Base-by-base conservation (phyloP, 306 rosid species). In the Alnus glutinosa region DNA sequence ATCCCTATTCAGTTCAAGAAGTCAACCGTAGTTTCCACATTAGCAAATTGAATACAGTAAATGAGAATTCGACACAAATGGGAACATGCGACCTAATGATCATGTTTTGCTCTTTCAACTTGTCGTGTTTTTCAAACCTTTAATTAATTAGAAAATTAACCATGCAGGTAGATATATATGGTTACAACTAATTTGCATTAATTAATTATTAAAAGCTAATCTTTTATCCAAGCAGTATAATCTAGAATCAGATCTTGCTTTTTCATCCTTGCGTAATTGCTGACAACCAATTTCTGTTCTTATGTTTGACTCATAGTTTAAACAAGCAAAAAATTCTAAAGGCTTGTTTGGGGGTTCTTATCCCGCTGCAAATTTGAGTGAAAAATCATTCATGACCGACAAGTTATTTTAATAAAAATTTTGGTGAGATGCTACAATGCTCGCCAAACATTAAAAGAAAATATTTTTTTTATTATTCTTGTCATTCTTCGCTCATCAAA, bases 211-310 rank as follows among this genome's bases (percentile, higher is more conserved):
- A 73, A 52, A 34, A 14, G 30, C 5, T 0, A 39, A 0, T 37
- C 11, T 32, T 44, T 61, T 76, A 76, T 81, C 59, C 37, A 28
- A 70, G 23, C 76, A 69, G 39, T 2, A 61, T 58, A n/a, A 81
- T 81, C 85, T 70, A 50, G 18, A 70, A n/a, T 30, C 1, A 30
- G 77, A 81, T 77, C 51, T 76, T 34, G 47, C 52, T 63, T 80
- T 80, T 49, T 44, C 59, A 18, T 50, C 23, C 36, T 74, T 66
- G 54, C 75, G 23, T 64, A 68, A 68, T 18, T 28, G 34, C 72
- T 68, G 72, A 64, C 37, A 34, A 15, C 49, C 28, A 36, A 42
- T 4, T 37, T 64, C 3, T 23, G 19, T 15, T 54, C 28, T 42
- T 42, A 42, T 42, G 7, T 7, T 7, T 42, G 46, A 42, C 46